Evolutionary conservation across 441 rosid genomes (phyloP), one percentile per base, ranked within the genome.

Genomic region (Erysimum cheiri): DNA sequence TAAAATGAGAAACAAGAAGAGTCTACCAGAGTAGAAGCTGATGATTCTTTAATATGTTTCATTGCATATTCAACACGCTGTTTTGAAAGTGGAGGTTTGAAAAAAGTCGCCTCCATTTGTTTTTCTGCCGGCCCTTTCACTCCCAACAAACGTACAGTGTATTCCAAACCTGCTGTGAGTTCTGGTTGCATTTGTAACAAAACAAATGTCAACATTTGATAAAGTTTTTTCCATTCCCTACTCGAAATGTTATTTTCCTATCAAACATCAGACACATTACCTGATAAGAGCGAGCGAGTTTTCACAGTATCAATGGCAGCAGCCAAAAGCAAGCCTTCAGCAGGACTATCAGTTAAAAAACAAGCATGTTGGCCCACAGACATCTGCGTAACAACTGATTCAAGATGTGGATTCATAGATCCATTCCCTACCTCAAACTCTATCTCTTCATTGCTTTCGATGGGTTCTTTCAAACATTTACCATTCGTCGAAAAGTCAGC

Each of bases 371-470:
- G 94, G 65, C 97, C 93, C 29, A 88, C 93, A 63, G 96, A 84
- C 94, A 95, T 80, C 82, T 85, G 94, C 32, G 83, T 74, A 32
- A 85, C 85, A 84, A 82, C 91, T 65, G 78, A 62, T 77, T 95
- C 99, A 70, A 90, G 76, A 63, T 72, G 54, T 62, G 85, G 60
- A 78, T 80, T 67, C 54, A 92, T 88, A 4, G 97, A 88, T 71
- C 92, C 91, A 67, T 84, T 63, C 28, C 99, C 99, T 67, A 89
- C 75, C 89, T 92, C 97, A 86, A 90, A 92, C 78, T 90, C 97
- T 79, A 90, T 86, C 64, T 80, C 94, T 77, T 88, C 89, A 63
- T 67, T 71, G 66, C 86, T 87, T 81, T 94, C 99, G 74, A 94
- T 80, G 78, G 88, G 90, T 73, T 87, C 93, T 80, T 82, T 87